phyloP scores from a whole-genome alignment of 352 stramenopile species.

The Phytophthora kernoviae region DNA sequence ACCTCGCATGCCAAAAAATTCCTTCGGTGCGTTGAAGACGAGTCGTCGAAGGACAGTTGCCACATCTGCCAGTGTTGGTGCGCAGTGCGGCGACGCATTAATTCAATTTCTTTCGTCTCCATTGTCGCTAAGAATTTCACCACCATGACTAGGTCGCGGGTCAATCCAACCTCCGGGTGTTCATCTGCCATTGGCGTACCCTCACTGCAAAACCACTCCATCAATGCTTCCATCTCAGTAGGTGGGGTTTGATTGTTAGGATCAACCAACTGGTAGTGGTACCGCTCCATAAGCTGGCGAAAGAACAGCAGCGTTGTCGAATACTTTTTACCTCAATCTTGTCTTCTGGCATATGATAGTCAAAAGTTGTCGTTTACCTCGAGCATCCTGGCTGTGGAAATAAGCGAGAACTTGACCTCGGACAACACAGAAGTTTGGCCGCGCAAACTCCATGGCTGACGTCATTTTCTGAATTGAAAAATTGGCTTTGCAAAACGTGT shows the following conservation, averaged over 20 bases:
- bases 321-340: slow-evolving; percentile 91
- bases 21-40: slow-evolving; percentile 63
- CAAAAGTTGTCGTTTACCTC: slow-evolving; percentile 71
- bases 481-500: slow-evolving; percentile 88
- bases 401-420: slow-evolving; percentile 82
- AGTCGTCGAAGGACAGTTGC: slow-evolving; percentile 90
- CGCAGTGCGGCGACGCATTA: slow-evolving; percentile 80
- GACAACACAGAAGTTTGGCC: slow-evolving; percentile 75
- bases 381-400: slow-evolving; percentile 65
- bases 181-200: slow-evolving; percentile 79
- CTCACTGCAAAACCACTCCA: slow-evolving; percentile 89
- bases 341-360: slow-evolving; percentile 90
- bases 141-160: slow-evolving; percentile 83
- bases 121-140: slow-evolving; percentile 91
- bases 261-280: slow-evolving; percentile 86
- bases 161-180: slow-evolving; percentile 79
- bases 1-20: slow-evolving; percentile 82
- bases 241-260: slow-evolving; percentile 76
- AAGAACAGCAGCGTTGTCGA: slow-evolving; percentile 89
- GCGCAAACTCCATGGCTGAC: slow-evolving; percentile 83
- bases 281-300: slow-evolving; percentile 83
- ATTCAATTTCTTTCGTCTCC: slow-evolving; percentile 90
- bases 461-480: slow-evolving; percentile 78
- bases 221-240: slow-evolving; percentile 90
- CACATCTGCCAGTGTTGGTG: slow-evolving; percentile 88